These are phyloP conservation scores for Hypoxylon sp. DNA, from an alignment of 2,329 filamentous ascomycete genomes.

Conservation along the genomic window DNA sequence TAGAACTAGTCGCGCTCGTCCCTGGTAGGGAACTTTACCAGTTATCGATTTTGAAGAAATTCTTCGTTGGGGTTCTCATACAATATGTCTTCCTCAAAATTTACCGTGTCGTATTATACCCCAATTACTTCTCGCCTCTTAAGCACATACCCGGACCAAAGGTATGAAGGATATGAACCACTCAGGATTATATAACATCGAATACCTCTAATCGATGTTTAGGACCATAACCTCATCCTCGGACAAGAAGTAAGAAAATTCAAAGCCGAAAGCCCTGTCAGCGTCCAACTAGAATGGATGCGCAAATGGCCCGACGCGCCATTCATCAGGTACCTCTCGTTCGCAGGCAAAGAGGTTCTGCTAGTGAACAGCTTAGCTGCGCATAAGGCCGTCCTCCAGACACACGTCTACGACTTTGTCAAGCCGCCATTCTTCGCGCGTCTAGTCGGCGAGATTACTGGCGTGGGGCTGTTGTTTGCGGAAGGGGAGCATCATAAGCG, in stretches of 20 bases:
- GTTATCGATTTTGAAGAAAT: conserved; percentile 3
- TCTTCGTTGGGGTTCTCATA: conserved; percentile 17
- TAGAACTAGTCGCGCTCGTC: conserved; percentile 32
- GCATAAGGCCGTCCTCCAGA: conserved; percentile 56
- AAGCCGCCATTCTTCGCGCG: conserved; percentile 54
- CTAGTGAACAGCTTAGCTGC: conserved; percentile 55
- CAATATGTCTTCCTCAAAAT: conserved; percentile 48
- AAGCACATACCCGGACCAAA: conserved; percentile 60
- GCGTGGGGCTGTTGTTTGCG: conserved; percentile 55
- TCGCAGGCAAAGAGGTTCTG: conserved; percentile 55
- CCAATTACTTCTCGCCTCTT: conserved; percentile 59
- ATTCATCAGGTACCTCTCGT: conserved; percentile 56
- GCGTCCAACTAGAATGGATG: conserved; percentile 52
- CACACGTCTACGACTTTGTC: conserved; percentile 56
- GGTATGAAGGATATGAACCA: conserved; percentile 45
- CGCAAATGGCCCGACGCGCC: conserved; percentile 52
- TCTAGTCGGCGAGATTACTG: conserved; percentile 54
- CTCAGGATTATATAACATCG: too few species aligned
- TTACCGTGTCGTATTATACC: conserved; percentile 59
- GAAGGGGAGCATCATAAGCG: conserved; percentile 55
- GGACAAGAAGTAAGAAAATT: conserved; percentile 57
- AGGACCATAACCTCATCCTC: conserved; percentile 57
- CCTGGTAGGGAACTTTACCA: neutral
- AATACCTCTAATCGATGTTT: conserved; percentile 8
- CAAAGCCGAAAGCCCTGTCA: conserved; percentile 47